Evolutionary conservation across 73 alveolate species (phyloP).

Genomic region (Stentor roeselii): DNA sequence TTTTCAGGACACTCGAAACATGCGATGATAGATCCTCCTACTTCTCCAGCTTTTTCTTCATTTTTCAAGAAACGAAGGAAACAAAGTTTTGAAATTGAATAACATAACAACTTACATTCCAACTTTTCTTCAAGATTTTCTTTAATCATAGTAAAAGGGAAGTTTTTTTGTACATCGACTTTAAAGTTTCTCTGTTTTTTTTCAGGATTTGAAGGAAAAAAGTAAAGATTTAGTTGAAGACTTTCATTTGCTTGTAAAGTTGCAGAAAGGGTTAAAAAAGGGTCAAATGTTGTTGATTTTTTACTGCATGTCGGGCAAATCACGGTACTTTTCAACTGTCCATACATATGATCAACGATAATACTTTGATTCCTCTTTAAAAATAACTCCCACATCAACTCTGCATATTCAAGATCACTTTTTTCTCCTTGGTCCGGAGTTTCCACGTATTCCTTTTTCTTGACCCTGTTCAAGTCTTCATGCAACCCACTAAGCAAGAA

Average conservation of each 20-base stretch:
- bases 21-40: no score
- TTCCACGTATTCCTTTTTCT: slow-evolving; percentile 80
- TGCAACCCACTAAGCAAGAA: slow-evolving; percentile 94
- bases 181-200: no score
- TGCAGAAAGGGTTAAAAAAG: slow-evolving; percentile 85
- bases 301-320: slow-evolving; percentile 85
- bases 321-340: slow-evolving; percentile 88
- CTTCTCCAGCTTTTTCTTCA: no score
- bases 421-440: slow-evolving; percentile 54
- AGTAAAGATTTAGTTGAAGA: no score
- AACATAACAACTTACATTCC: no score
- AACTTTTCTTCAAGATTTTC: no score
- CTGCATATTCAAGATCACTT: slow-evolving; percentile 81
- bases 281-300: slow-evolving; percentile 89
- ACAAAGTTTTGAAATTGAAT: no score
- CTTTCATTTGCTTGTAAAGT: no score
- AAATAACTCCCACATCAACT: slow-evolving; percentile 80
- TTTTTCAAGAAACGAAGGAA: no score
- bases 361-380: slow-evolving; percentile 87
- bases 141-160: no score
- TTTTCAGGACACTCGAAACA: neutral
- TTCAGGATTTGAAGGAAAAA: no score
- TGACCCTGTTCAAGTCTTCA: slow-evolving; percentile 92
- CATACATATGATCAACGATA: slow-evolving; percentile 92
- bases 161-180: no score